Conservation (phyloP, 2,329 filamentous ascomycete genomes). For the Fusarium burgessii region DNA sequence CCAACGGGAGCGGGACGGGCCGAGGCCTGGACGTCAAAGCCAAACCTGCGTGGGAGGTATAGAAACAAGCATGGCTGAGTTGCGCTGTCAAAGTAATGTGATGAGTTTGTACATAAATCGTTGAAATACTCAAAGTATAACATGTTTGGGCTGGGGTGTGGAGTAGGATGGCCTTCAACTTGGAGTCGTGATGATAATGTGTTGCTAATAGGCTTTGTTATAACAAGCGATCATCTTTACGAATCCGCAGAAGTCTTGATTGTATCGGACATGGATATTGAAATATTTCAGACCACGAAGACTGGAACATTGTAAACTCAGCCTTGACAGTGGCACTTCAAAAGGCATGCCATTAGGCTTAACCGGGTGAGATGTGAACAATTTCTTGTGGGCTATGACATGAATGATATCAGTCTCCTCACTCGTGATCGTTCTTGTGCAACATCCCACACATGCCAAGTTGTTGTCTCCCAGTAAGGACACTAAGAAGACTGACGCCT, state of each 20-base stretch:
- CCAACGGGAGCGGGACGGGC: slow-evolving; percentile 22
- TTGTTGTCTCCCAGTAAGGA: too few species aligned
- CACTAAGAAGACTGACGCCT: too few species aligned
- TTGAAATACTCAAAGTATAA: not conserved
- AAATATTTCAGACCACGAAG: too few species aligned
- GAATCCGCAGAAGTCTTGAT: too few species aligned
- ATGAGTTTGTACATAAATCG: not conserved
- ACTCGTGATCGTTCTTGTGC: not conserved
- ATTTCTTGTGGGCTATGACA: not conserved
- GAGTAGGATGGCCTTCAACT: not conserved
- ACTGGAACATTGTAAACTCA: too few species aligned
- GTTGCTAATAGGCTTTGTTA: not conserved
- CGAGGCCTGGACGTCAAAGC: slow-evolving; percentile 18
- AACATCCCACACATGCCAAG: not conserved
- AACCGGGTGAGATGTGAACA: too few species aligned
- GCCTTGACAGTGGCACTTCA: too few species aligned
- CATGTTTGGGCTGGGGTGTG: not conserved
- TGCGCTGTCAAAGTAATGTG: not conserved
- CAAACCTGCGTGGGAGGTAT: not conserved
- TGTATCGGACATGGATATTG: too few species aligned
- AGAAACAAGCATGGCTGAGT: not conserved
- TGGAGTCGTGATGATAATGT: not conserved
- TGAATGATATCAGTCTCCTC: not conserved
- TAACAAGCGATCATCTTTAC: too few species aligned
- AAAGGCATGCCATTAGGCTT: too few species aligned